These are phyloP conservation scores for Nepenthes gracilis DNA, from an alignment of 148 eudicot genomes.

Conservation along the genomic window DNA sequence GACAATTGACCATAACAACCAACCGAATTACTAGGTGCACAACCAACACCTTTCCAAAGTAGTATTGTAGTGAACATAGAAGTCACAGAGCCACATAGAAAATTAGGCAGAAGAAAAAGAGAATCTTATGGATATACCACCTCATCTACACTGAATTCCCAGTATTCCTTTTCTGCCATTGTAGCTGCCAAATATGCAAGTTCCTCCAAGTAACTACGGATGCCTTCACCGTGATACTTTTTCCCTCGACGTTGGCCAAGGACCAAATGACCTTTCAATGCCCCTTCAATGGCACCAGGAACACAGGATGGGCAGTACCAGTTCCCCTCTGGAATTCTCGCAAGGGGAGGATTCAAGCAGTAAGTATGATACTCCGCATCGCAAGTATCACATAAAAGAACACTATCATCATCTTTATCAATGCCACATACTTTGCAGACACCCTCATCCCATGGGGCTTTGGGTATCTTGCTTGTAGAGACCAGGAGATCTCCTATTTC, in stretches of 20 bases:
- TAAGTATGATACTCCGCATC: slow-evolving; percentile 73
- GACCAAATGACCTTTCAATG: slow-evolving; percentile 12
- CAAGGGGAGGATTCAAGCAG: slow-evolving; percentile 66
- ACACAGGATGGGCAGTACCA: slow-evolving; percentile 78
- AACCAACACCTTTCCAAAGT: no score
- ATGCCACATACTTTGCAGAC: slow-evolving; percentile 72
- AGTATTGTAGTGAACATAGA: not conserved
- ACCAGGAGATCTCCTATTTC: slow-evolving; percentile 31
- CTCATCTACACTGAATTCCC: slow-evolving; percentile 61
- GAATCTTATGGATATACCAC: slow-evolving; percentile 8
- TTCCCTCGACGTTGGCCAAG: slow-evolving; percentile 16
- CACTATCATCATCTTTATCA: slow-evolving; percentile 60
- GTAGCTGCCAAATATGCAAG: slow-evolving; percentile 30
- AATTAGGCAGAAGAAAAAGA: not conserved
- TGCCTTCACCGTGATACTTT: slow-evolving; percentile 33
- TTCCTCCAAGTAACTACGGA: slow-evolving; percentile 27
- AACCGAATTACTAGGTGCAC: no score
- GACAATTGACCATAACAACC: no score
- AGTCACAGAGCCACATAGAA: slow-evolving; percentile 4
- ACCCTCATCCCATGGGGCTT: slow-evolving; percentile 77
- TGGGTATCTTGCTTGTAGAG: slow-evolving; percentile 40
- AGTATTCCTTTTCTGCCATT: slow-evolving; percentile 49
- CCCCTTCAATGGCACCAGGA: slow-evolving; percentile 18
- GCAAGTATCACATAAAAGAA: slow-evolving; percentile 63
- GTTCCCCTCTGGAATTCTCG: slow-evolving; percentile 61